Base-by-base conservation (phyloP, 805 yeast species). In the Candida parachauliodes region DNA sequence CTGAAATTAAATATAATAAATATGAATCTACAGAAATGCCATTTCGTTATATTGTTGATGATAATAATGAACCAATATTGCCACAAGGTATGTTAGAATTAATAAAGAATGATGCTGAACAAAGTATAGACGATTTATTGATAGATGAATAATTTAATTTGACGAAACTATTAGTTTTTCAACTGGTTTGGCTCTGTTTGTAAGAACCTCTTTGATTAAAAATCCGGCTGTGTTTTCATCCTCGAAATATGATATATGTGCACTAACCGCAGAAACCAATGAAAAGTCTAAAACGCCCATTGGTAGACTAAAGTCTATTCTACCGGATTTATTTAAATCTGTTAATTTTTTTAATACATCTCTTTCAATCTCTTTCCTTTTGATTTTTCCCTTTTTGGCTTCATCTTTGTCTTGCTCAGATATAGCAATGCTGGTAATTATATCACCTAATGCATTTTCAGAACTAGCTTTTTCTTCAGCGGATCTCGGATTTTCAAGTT, bases 1-100 rank as follows among this genome's bases (percentile, higher is more conserved):
- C 98, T 3, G 98, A 91, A 60, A 83, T 91, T 49, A 77, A 88
- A 55, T 91, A 85, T 66, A 82, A 71, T 60, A 83, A 82, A 57
- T 78, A 85, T 53, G 98, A 93, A 60, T 85, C 95, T 3, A 88
- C 96, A 0, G 97, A 91, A 56, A 91, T 91, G 98, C 98, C 98
- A 2, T 91, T 91, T 66, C 74, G 98, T 55, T 91, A 91, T 52
- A 83, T 91, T 12, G 62, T 81, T 41, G 85, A 84, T 49, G 57
- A 52, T 0, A 49, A 72, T 1, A 78, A 77, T 3, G 72, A 76
- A 43, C 98, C 98, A 1, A 84, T 93, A 8, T 68, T 91, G 53
- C 98, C 98, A 1, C 74, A 76, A 39, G 98, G 98, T 0, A 91
- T 91, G 98, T 65, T 87, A 40, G 81, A 81, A 22, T 72, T 91